Conservation (phyloP, 805 yeast genomes). For the Myxozyma lipomycoides region DNA sequence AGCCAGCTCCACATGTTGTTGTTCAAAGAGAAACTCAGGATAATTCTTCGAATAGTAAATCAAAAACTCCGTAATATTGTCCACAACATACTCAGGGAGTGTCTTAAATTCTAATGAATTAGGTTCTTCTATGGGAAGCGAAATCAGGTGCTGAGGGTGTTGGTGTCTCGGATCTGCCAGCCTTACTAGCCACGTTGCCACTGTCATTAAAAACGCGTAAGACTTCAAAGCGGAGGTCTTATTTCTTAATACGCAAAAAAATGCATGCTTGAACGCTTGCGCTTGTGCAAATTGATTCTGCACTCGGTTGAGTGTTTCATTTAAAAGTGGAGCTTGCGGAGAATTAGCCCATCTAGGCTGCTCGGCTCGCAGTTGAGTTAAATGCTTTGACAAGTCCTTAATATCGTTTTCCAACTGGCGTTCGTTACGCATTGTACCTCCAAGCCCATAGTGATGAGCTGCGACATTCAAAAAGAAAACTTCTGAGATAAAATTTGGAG, state of each 20-base stretch:
- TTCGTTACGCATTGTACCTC: slow-evolving; percentile 63
- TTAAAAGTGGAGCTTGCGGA: slow-evolving; percentile 30
- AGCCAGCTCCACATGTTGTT: slow-evolving; percentile 43
- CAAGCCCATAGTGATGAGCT: slow-evolving; percentile 82
- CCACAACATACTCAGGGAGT: slow-evolving; percentile 81
- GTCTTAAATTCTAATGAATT: slow-evolving; percentile 72
- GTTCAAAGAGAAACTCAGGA: slow-evolving; percentile 51
- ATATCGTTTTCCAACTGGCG: slow-evolving; percentile 51
- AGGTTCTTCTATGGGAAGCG: slow-evolving; percentile 52
- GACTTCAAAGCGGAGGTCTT: slow-evolving; percentile 58
- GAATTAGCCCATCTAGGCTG: slow-evolving; percentile 33
- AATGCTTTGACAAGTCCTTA: slow-evolving; percentile 48
- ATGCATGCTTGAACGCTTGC: slow-evolving; percentile 51
- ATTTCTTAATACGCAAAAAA: slow-evolving; percentile 60
- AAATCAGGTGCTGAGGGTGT: slow-evolving; percentile 52
- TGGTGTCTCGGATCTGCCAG: slow-evolving; percentile 67
- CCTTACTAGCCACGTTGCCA: slow-evolving; percentile 65
- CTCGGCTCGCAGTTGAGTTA: slow-evolving; percentile 46
- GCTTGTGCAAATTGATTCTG: slow-evolving; percentile 42
- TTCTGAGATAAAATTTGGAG: slow-evolving; percentile 80
- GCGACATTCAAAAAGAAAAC: slow-evolving; percentile 78
- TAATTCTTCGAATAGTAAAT: slow-evolving; percentile 54
- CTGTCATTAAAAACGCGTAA: slow-evolving; percentile 73
- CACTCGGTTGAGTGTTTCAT: slow-evolving; percentile 43
- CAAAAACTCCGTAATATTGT: slow-evolving; percentile 72